Percentiles rank a stretch among this genome's conserved stretches.
Conservation (phyloP, 495 filamentous ascomycete genomes). For the Talaromyces trachyspermus region DNA sequence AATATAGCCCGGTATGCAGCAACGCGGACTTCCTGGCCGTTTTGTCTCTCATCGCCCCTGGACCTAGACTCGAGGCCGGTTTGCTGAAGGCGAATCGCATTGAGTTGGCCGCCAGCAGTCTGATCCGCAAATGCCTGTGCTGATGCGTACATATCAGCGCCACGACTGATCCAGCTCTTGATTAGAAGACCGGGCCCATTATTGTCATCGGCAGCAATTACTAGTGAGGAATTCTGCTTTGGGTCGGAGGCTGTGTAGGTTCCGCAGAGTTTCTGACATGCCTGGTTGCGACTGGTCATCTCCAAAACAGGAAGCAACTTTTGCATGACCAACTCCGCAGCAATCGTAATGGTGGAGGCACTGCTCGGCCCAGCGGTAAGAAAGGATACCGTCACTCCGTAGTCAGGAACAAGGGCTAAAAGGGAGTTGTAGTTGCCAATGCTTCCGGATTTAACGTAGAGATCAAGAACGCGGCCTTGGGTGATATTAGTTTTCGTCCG, state of each 20-base stretch:
- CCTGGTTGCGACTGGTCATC: neutral
- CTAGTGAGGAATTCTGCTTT: neutral
- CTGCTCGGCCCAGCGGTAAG: constrained; percentile 30
- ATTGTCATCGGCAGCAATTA: neutral
- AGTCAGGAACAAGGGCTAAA: constrained; percentile 42
- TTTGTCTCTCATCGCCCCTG: neutral
- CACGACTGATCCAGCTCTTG: neutral
- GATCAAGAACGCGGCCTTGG: constrained; percentile 27
- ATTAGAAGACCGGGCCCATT: constrained; percentile 5
- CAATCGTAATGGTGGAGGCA: neutral
- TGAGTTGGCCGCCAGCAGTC: neutral
- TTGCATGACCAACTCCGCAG: neutral
- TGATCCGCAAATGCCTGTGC: neutral
- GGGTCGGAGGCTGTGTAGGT: neutral
- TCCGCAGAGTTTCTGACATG: neutral
- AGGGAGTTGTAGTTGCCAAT: constrained; percentile 37
- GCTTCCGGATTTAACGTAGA: constrained; percentile 50
- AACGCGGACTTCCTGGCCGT: neutral
- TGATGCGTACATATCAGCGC: neutral
- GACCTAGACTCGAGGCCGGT: neutral
- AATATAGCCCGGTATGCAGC: neutral
- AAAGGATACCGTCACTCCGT: constrained; percentile 42
- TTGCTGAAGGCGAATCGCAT: neutral
- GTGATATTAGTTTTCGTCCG: constrained; percentile 7
- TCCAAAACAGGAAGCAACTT: neutral